Evolutionary conservation across 305 asterid species (phyloP), one percentile per base, ranked within the genome.

Genomic region (Rubia peregrina): DNA sequence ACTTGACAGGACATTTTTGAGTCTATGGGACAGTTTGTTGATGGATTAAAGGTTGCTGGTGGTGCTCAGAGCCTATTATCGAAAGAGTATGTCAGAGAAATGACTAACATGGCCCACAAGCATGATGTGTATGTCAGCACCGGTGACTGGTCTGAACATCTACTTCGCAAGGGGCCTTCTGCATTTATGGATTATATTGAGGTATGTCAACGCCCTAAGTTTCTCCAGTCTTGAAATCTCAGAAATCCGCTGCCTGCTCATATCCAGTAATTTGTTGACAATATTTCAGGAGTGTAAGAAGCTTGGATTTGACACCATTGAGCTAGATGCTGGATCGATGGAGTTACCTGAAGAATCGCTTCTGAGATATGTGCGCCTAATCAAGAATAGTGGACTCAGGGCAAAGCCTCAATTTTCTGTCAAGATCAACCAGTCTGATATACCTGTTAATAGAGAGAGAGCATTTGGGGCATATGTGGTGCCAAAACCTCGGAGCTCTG

Each of bases 11-110:
- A 93, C 72, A 81, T 90, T 57, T 90, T 93, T 55, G 96, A 90
- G 74, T 82, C 94, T 8, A 87, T 87, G 95, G 96, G 96, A 62
- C 89, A 86, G 69, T 93, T 89, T 83, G 96, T 93, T 69, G 96
- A 90, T 76, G 98, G 96, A 10, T 74, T 89, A 77, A 92, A 92
- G 81, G 82, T 92, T 63, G 61, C 90, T 66, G 97, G 92, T 61
- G 98, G 97, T 49, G 86, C 98, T 70, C 84, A 88, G 33, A 82
- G 90, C 81, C 72, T 85, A 83, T 81, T 89, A 76, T 87, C 97
- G 7, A 86, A 71, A 76, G 77, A 82, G 68, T 88, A 80, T 75
- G 75, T 89, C 71, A 85, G 80, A 83, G 90, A 90, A 80, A 85
- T 93, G 41, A 85, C 91, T 30, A 72, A 76, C 65, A 80, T 93